Base-by-base conservation (phyloP, 495 filamentous ascomycete species). In the Penicillium simplicissimum region DNA sequence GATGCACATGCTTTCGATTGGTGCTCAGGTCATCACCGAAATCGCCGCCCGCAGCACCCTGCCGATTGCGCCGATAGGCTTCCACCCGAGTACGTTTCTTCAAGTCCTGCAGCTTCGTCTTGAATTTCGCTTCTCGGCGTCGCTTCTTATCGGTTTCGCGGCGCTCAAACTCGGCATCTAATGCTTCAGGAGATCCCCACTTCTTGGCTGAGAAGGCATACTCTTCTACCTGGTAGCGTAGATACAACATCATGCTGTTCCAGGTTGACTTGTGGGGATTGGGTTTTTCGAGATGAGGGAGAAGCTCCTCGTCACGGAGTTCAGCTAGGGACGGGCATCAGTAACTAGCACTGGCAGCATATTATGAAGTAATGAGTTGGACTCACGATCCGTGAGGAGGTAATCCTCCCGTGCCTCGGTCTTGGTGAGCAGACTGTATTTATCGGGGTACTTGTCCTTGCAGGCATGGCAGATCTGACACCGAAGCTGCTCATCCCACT, bases 241-340 rank as follows among this genome's bases (percentile, higher is more conserved):
- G 80, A 70, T 90, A 98, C 0, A 98, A 85, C 90, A 95, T 95
- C 95, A 98, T 98, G 77, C 95, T 91, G 68, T 97, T 93, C 91
- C 92, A 98, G 36, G 93, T 92, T 0, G 88, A 85, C 70, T 96
- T 97, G 72, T 97, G 94, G 19, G 95, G 95, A 69, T 98, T 98
- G 6, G 96, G 95, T 28, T 86, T 87, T 61, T 90, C 90, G 0
- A 98, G 76, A 71, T 92, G 92, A 1, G 95, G 95, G 4, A 98
- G 80, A 10, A 98, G 78, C 48, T 93, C 91, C 57, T 85, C 82
- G 67, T 98, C 95, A 60, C 86, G 86, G 2, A 98, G 80, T 69
- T 97, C 93, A 45, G 92, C 89, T 92, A 48, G 23, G 47, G n/a
- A 40, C 3, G n/a, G 9, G 14, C 11, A 8, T 53, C 33, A 53